These are phyloP conservation scores for Theobroma grandiflorum DNA, from an alignment of 441 rosid genomes.

Conservation along the genomic window DNA sequence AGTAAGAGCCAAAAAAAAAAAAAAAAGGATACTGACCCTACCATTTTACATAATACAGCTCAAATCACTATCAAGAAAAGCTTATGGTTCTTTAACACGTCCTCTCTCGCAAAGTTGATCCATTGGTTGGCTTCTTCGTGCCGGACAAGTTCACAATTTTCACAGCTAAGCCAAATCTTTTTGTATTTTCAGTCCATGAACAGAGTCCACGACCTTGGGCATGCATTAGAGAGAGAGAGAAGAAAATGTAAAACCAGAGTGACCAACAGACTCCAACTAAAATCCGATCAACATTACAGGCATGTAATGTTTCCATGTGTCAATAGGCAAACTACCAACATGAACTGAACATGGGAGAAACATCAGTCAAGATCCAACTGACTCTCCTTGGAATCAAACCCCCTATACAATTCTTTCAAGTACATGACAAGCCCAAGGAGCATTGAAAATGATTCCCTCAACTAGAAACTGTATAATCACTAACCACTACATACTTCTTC, in stretches of 20 bases:
- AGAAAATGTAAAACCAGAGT: constrained; percentile 2
- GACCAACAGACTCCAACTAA: constrained; percentile 16
- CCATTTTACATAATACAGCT: background rate
- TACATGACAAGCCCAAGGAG: constrained; percentile 34
- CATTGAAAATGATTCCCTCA: constrained; percentile 14
- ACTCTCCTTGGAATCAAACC: constrained; percentile 23
- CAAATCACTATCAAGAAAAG: background rate
- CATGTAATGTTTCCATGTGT: constrained; percentile 18
- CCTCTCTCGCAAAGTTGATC: background rate
- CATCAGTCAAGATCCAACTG: constrained; percentile 30
- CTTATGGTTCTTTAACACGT: background rate
- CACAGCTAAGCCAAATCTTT: background rate
- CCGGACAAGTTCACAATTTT: background rate
- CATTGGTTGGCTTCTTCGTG: background rate
- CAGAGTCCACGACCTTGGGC: background rate
- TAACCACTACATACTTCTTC: constrained; percentile 31
- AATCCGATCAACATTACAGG: constrained; percentile 25
- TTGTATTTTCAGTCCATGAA: background rate
- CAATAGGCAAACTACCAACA: constrained; percentile 28
- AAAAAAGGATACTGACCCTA: background rate
- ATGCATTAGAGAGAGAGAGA: background rate
- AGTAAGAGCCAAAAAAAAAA: background rate
- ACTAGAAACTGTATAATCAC: constrained; percentile 29
- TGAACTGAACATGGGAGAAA: constrained; percentile 27
- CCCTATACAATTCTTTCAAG: constrained; percentile 43